Conservation (phyloP, 441 rosid species). For the Mallotus japonicus region DNA sequence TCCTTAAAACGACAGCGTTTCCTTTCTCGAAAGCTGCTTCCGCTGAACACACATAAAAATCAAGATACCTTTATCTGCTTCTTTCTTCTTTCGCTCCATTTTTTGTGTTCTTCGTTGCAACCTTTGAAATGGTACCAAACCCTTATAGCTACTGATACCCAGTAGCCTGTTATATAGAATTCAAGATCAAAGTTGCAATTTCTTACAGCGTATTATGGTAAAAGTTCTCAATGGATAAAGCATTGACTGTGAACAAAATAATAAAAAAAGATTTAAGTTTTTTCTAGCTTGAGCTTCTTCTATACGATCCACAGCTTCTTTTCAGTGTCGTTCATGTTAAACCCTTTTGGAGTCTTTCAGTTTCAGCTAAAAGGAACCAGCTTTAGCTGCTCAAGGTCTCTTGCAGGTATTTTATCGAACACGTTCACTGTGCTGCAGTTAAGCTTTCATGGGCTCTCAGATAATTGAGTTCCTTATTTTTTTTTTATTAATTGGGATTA, state of each 20-base stretch:
- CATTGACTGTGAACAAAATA: neutral
- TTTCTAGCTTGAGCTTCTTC: slow-evolving; percentile 14
- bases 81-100: neutral
- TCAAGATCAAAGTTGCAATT: neutral
- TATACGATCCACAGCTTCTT: slow-evolving; percentile 10
- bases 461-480: neutral
- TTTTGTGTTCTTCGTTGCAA: neutral
- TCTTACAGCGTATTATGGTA: neutral
- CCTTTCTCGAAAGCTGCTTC: neutral
- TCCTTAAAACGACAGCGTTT: neutral
- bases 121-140: neutral
- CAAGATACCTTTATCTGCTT: no score
- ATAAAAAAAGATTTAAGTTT: slow-evolving; percentile 19
- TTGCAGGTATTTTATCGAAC: slow-evolving; percentile 43
- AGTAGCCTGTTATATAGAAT: neutral
- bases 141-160: neutral
- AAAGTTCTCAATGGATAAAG: neutral
- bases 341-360: slow-evolving; percentile 4
- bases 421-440: neutral
- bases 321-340: slow-evolving; percentile 5
- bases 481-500: neutral
- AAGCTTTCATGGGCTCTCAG: slow-evolving; percentile 1
- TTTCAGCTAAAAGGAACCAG: slow-evolving; percentile 7
- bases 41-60: neutral
- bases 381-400: slow-evolving; percentile 21